Base-by-base conservation (phyloP, 2,329 filamentous ascomycete species). In the Trichoderma citrinoviride region DNA sequence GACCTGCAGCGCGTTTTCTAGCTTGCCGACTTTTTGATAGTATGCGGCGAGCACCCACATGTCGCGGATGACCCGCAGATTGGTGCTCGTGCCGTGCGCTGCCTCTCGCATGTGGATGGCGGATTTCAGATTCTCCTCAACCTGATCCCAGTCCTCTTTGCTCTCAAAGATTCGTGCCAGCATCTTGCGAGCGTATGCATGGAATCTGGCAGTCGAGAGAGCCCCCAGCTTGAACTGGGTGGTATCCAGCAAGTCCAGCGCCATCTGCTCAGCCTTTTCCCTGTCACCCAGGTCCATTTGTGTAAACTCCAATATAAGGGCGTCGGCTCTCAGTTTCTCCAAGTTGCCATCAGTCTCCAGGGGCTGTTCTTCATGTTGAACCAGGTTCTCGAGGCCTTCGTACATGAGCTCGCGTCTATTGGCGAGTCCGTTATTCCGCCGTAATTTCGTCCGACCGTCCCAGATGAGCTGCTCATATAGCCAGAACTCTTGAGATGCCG, bases 391-490 rank as follows among this genome's bases (percentile, higher is more conserved):
- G 14, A 77, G 71, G 15, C 75, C 76, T 21, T 67, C 66, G 17
- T 72, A 69, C 71, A 77, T 77, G n/a, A 66, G 63, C 8, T 71
- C 70, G 23, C 68, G 68, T 52, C 67, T 70, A 52, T 66, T 71
- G 21, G 71, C 71, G 25, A 77, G 65, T 12, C 74, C 69, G 50
- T 75, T 76, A 19, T 71, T 71, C 63, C 70, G 74, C 5, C 76
- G 74, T 27, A 77, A 68, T 10, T 72, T 68, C 14, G 75, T 77
- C 33, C 75, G 74, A 21, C 75, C 76, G 61, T 77, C 76, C 76
- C 76, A 77, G 6, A 77, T 77, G 14, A 77, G 66, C 65, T 77
- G 76, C 65, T 77, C 76, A 63, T 77, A 77, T 50, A 77, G 74
- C 76, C 76, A 77, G 5, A 77, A 70, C 25, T 73, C 72, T 41